Base-by-base conservation (phyloP, 2,329 filamentous ascomycete genomes). In the Sporothrix brunneoviolacea region DNA sequence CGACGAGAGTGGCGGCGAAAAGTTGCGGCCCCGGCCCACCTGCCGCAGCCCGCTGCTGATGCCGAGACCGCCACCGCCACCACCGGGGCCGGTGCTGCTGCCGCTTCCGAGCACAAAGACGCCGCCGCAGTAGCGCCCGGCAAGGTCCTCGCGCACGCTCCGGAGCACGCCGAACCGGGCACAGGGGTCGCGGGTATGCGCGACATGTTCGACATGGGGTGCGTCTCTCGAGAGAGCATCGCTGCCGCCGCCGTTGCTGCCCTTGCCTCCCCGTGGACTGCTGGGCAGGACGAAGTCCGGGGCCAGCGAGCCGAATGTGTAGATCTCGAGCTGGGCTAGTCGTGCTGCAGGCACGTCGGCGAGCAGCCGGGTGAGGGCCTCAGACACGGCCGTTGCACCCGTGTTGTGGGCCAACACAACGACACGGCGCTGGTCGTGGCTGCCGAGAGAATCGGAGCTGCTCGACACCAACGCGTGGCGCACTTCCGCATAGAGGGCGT, bases 261-360 rank as follows among this genome's bases (percentile, higher is more conserved):
- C n/a, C n/a, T n/a, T n/a, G n/a, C n/a, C 19, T 8, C 8, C 63
- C 63, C 4, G 65, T 58, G 3, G 66, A 16, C 3, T 4, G 32
- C 32, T 35, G 57, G 6, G 68, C 16, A 65, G 52, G 28, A 63
- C 59, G 54, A 70, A 70, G 52, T 71, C 68, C 9, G 56, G 57
- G 5, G 67, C 63, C 3, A 66, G 62, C 3, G 67, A 65, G 8
- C 70, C 70, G 45, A 73, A 72, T 0, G 70, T 73, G 59, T 70
- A 73, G 15, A 73, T 63, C 51, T 73, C 68, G 15, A 73, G 61
- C 52, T 67, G 70, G 35, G 63, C 54, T 12, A 67, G 61, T 38
- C 63, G 62, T 1, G 65, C 64, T 0, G 60, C 39, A 7, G 68
- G 64, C 3, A 72, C 54, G 30, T 72, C 70, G 33, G 64, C 59